Evolutionary conservation across 768 basidiomycete genomes (phyloP), one percentile per base, ranked within the genome.

Genomic region (Lactarius hengduanensis): DNA sequence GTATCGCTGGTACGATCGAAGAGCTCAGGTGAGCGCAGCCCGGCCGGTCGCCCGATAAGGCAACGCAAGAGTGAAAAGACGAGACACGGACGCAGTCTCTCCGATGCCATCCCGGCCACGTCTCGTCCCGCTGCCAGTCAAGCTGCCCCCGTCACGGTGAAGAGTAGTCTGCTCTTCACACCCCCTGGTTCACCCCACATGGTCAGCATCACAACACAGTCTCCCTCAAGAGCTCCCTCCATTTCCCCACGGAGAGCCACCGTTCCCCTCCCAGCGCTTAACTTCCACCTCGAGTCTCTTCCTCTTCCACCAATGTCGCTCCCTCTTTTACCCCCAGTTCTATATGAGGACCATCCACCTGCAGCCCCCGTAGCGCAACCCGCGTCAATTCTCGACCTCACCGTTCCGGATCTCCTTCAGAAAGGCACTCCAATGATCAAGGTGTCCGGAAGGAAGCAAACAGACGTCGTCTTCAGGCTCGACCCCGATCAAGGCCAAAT

Each of bases 401-500:
- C 81, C 0, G 84, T 92, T 2, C 89, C 90, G 0, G 75, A 76
- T 56, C 71, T 82, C 15, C 77, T 92, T 28, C 83, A 85, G 72
- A 76, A 81, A 8, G 92, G 92, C 54, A 85, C 84, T 0, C 82
- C 83, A 0, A 90, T 96, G 88, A 86, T 86, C 69, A 97, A 96
- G 73, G 87, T 96, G 18, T 89, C 92, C 1, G 82, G 83, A 32
- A 90, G 87, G 77, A 89, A 87, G 70, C 84, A 89, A 73, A 91
- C 91, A 74, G 84, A 81, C 56, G 81, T 87, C 40, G 71, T 87
- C 4, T 90, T 95, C 74, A 81, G 83, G 54, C 78, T 96, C 9
- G 90, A 93, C 66, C 82, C 90, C 1, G 92, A 94, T 73, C 85
- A 87, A 62, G 93, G 92, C 1, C 88, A 88, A 71, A 88, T 94